A percentile compares a stretch with the other conserved stretches of the same genome.
Evolutionary conservation across 169 alveolate genomes (phyloP).

Genomic region (Babesia sp.): DNA sequence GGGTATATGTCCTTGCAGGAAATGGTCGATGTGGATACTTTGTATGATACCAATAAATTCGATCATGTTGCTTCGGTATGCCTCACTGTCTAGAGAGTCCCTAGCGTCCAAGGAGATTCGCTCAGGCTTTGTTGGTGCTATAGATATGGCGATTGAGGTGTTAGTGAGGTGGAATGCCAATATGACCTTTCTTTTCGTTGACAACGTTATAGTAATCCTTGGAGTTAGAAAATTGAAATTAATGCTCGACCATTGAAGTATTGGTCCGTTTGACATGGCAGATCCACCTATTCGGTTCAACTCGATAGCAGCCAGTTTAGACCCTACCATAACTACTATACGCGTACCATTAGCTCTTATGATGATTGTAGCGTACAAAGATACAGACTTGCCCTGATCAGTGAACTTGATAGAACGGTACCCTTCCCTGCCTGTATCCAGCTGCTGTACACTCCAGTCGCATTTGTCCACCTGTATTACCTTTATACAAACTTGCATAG

Average conservation of each 20-base stretch:
- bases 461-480: constrained; percentile 29
- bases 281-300: constrained; percentile 13
- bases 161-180: constrained; percentile 73
- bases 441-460: constrained; percentile 21
- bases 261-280: constrained; percentile 2
- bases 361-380: constrained; percentile 23
- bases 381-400: not conserved
- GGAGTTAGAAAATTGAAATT: constrained; percentile 66
- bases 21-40: constrained; percentile 84
- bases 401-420: constrained; percentile 10
- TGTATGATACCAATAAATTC: constrained; percentile 65
- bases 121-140: constrained; percentile 55
- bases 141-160: constrained; percentile 45
- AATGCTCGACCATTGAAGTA: constrained; percentile 57
- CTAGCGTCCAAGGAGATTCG: constrained; percentile 24
- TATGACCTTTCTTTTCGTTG: constrained; percentile 71
- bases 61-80: constrained; percentile 27
- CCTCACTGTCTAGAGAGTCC: constrained; percentile 33
- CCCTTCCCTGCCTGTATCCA: constrained; percentile 22
- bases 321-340: constrained; percentile 20
- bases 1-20: constrained; percentile 86
- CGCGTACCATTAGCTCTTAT: constrained; percentile 31
- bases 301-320: constrained; percentile 36
- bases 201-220: constrained; percentile 72
- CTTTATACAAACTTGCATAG: constrained; percentile 26